These are phyloP conservation scores for Rhododendron simsii DNA, from an alignment of 148 eudicot genomes.

Conservation along the genomic window DNA sequence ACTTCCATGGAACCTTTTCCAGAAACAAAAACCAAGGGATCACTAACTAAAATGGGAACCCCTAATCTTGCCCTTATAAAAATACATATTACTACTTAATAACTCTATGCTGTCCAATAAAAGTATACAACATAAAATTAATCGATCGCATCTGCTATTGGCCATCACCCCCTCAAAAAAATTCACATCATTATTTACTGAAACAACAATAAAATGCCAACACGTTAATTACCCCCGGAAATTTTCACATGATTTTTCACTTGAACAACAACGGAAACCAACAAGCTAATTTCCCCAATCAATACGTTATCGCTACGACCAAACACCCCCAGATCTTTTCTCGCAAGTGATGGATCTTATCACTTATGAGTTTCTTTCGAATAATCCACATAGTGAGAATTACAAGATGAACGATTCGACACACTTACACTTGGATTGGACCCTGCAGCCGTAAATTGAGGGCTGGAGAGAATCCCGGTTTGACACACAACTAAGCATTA, in stretches of 20 bases:
- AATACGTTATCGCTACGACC: not conserved
- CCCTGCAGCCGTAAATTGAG: not conserved
- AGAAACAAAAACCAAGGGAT: no score
- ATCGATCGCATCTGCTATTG: not conserved
- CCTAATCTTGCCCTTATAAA: no score
- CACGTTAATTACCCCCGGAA: not conserved
- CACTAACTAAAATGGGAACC: no score
- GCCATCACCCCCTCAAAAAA: not conserved
- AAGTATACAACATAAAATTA: not conserved
- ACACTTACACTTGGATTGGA: not conserved
- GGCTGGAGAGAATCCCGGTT: not conserved
- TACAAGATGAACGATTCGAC: not conserved
- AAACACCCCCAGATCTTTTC: not conserved
- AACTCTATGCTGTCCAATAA: not conserved
- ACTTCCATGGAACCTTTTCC: no score
- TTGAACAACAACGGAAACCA: not conserved
- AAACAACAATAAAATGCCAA: not conserved
- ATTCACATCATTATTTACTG: not conserved
- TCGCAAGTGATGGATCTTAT: not conserved
- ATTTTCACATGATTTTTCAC: not conserved
- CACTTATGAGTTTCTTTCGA: not conserved
- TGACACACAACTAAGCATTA: not conserved
- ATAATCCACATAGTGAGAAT: not conserved
- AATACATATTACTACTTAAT: not conserved
- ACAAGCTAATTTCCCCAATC: not conserved